Evolutionary conservation across 176 grass and related monocot species (phyloP), one percentile per base, ranked within the genome.

Genomic region (Oryza glumipatula): DNA sequence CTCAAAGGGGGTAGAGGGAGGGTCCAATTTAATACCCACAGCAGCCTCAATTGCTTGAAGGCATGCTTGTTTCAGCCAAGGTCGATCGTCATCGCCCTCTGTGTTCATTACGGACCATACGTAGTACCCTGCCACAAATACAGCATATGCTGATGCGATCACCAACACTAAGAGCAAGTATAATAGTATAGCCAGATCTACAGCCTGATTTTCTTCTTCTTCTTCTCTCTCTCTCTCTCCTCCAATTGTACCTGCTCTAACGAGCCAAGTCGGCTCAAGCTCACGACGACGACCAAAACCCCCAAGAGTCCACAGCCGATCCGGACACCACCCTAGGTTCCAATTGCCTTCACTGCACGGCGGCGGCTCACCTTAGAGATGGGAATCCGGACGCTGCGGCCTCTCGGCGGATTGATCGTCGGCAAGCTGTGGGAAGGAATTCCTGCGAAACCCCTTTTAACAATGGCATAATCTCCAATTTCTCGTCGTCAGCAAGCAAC

Each of bases 71-170:
- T 33, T 81, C 88, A 89, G 70, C 17, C 26, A 76, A 11, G 23
- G 63, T 65, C 33, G 6, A 65, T 89, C 65, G 77, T 86, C 88
- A 89, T 71, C 3, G 43, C 83, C 65, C 66, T 44, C 2, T 13
- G 39, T 16, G 72, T 7, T 19, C 72, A 16, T 74, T 30, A 10
- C 72, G 14, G 19, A 74, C 51, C 13, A 74, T 2, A 49, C 11
- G 23, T 10, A 23, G 6, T 47, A 13, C 10, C 10, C n/a, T 15
- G 6, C n/a, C 39, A 41, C 1, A 49, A 49, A 49, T 56, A 7
- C 51, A 56, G 51, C 41, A 72, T 46, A 72, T 47, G n/a, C 70
- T 47, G 44, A 24, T 72, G 70, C 44, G n/a, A 72, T 22, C 19
- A 71, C 68, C 36, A 44, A 43, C 68, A 44, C 10, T 9, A 38